A percentile compares a stretch with the other conserved stretches of the same genome.
Conservation (phyloP, 441 rosid species). For the Bruguiera hainesii region DNA sequence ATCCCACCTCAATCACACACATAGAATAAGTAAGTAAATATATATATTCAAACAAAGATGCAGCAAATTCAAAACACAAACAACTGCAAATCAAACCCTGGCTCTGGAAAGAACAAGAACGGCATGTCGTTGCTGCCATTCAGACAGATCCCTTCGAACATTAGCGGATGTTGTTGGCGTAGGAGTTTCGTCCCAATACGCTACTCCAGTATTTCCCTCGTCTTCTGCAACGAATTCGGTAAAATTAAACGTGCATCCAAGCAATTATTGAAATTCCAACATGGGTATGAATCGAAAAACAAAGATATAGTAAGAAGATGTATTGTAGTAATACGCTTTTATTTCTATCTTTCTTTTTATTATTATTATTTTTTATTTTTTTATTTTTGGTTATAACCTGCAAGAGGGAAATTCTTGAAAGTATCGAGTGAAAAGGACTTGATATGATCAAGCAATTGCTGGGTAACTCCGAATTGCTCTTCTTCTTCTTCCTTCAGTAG, state of each 20-base stretch:
- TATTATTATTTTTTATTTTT: too few species aligned
- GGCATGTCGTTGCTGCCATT: conserved; percentile 89
- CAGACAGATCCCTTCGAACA: conserved; percentile 63
- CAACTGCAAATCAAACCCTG: conserved; percentile 39
- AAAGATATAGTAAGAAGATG: background rate
- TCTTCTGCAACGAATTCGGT: conserved; percentile 34
- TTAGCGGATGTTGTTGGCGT: conserved; percentile 33
- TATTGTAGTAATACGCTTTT: background rate
- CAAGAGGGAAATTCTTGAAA: conserved; percentile 65
- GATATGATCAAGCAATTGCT: conserved; percentile 49
- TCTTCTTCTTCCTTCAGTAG: conserved; percentile 23
- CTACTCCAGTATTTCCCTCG: conserved; percentile 30
- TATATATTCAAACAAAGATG: background rate
- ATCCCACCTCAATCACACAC: background rate
- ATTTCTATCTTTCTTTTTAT: background rate
- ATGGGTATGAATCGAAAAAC: conserved; percentile 10
- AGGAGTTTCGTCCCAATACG: conserved; percentile 26
- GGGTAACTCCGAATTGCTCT: conserved; percentile 57
- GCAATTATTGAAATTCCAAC: background rate
- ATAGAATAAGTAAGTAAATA: background rate
- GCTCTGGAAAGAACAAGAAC: conserved; percentile 57
- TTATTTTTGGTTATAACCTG: conserved; percentile 29
- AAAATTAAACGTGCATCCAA: background rate
- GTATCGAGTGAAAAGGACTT: conserved; percentile 66
- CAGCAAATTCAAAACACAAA: background rate